Evolutionary conservation across 129 eudicot species (phyloP), one percentile per base, ranked within the genome.

Genomic region (Calendula officinalis): DNA sequence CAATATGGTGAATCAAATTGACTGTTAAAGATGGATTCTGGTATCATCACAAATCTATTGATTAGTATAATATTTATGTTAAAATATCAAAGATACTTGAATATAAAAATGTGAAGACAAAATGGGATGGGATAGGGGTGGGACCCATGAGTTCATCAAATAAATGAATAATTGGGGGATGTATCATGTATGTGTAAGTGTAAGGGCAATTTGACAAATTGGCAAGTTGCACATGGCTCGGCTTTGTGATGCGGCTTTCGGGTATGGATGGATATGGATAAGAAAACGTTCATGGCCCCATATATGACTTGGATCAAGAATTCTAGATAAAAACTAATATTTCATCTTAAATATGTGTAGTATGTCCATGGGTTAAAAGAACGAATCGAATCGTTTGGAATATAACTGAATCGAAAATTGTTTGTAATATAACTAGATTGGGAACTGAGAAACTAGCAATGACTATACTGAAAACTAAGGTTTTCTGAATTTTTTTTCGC

Each of bases 241-340:
- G 53, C 27, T 16, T 61, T 0, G 51, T 13, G 50, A 41, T 60
- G 52, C 51, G 66, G 66, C 52, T 35, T 42, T 41, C 17, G 51
- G 66, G 38, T 27, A 43, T 7, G 16, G 67, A 34, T 47, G 15
- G 16, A 61, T 42, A 44, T 61, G 66, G 66, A 62, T 62, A 62
- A 60, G 65, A 60, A 40, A 56, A 57, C 62, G n/a, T 57, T 3
- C 62, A 35, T 57, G 62, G 40, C 11, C 62, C 62, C 62, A 36
- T 7, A 36, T 36, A 5, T n/a, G 62, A 57, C 62, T 57, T n/a
- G 62, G 45, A 57, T 36, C 35, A 6, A 2, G 37, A 13, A 36
- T 35, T 7, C 15, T 1, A 57, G 3, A 35, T 56, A n/a, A 3
- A n/a, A 33, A 22, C 30, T 22, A 22, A 22, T 22, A 1, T 22